phyloP scores from a whole-genome alignment of 2,329 filamentous ascomycete species.

The Orbilia quercus region DNA sequence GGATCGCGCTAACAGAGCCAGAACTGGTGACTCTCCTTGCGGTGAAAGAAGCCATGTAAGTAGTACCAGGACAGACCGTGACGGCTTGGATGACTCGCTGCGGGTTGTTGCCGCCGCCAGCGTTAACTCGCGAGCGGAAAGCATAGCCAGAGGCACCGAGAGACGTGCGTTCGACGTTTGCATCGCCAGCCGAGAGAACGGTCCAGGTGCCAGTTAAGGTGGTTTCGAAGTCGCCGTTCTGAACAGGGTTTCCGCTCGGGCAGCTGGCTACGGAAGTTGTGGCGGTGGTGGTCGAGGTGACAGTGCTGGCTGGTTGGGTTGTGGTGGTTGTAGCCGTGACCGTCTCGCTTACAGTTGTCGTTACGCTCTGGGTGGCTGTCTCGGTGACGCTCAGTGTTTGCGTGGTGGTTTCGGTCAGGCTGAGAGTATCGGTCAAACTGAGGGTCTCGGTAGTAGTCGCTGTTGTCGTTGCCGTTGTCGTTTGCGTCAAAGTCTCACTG shows the following conservation, averaged over 20 bases:
- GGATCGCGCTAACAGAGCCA: constrained; percentile 5
- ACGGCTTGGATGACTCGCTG: constrained; percentile 25
- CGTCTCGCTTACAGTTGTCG: not conserved
- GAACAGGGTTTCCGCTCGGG: constrained; percentile 18
- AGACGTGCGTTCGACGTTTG: constrained; percentile 16
- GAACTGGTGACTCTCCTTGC: not conserved
- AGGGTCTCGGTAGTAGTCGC: not conserved
- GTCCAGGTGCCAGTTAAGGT: constrained; percentile 2
- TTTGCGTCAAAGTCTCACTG: not conserved
- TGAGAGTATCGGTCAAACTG: not conserved
- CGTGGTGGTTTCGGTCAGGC: not conserved
- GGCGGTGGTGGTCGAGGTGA: not conserved
- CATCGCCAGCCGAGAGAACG: constrained; percentile 1
- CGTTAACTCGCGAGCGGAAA: constrained; percentile 3
- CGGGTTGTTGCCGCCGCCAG: constrained; percentile 4
- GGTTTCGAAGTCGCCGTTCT: constrained; percentile 16
- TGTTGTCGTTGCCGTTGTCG: not conserved
- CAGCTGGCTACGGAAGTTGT: constrained; percentile 13
- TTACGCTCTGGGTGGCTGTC: not conserved
- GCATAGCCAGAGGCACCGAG: not conserved
- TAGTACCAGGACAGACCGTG: constrained; percentile 21
- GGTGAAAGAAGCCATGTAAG: constrained; percentile 8
- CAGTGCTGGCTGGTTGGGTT: not conserved
- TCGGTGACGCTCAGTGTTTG: not conserved
- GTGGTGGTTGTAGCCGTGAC: not conserved